Evolutionary conservation across 345 rosid species (phyloP).

Genomic region (Firmiana major): DNA sequence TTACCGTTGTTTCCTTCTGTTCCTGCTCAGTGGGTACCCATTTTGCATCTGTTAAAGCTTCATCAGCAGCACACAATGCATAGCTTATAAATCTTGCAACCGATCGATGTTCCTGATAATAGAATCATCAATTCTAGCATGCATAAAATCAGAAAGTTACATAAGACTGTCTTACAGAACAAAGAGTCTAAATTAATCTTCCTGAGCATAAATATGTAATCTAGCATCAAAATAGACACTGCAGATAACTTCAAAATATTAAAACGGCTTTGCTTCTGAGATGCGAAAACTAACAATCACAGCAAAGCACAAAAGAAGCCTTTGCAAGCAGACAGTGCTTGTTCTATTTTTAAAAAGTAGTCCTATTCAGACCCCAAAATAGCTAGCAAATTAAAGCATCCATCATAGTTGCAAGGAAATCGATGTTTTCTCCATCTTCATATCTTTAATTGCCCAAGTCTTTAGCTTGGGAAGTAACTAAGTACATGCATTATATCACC

Average conservation of each 20-base stretch:
- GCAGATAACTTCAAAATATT: not conserved
- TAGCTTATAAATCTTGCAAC: slow-evolving; percentile 59
- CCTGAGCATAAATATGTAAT: not conserved
- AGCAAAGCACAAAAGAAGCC: not conserved
- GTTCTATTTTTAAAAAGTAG: not conserved
- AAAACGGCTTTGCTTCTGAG: not conserved
- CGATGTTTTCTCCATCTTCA: not conserved
- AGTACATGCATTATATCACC: not conserved
- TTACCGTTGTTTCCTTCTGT: too few relatives aligned
- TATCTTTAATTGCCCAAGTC: not conserved
- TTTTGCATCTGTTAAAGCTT: too few relatives aligned
- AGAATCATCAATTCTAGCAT: too few relatives aligned
- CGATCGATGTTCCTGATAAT: slow-evolving; percentile 57
- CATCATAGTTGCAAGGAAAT: not conserved
- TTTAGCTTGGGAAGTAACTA: not conserved
- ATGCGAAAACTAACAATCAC: not conserved
- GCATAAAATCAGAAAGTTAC: not conserved
- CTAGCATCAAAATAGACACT: not conserved
- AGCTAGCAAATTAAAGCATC: not conserved
- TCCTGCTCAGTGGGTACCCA: too few relatives aligned
- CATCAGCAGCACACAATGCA: too few relatives aligned
- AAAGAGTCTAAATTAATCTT: not conserved
- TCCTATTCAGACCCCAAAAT: not conserved
- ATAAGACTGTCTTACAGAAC: not conserved
- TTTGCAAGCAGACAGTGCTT: not conserved